Evolutionary conservation across 1,284 basidiomycete genomes (phyloP).

Genomic region (Flammula alnicola): DNA sequence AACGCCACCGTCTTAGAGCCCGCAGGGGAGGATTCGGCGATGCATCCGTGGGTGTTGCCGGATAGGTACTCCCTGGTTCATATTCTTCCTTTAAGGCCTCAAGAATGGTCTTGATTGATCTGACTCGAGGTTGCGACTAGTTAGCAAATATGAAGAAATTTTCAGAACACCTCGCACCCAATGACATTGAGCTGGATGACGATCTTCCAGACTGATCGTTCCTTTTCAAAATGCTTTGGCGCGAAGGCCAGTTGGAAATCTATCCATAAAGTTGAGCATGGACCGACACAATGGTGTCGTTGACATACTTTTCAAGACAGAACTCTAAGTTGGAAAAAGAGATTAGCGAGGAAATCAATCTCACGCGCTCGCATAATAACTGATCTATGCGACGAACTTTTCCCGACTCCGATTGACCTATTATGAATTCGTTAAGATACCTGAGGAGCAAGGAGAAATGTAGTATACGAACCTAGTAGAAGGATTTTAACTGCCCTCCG

Average conservation of each 20-base stretch:
- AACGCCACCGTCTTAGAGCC: conserved; percentile 34
- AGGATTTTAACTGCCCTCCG: conserved; percentile 66
- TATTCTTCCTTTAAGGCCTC: conserved; percentile 54
- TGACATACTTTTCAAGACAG: conserved; percentile 62
- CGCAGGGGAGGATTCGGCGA: conserved; percentile 23
- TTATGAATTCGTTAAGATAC: not conserved
- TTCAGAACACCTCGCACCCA: conserved; percentile 39
- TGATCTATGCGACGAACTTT: conserved; percentile 44
- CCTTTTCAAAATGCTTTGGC: conserved; percentile 59
- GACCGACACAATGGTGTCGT: not conserved
- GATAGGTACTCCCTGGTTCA: conserved; percentile 31
- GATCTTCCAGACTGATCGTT: conserved; percentile 62
- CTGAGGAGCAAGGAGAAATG: not conserved
- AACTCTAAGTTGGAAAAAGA: conserved; percentile 45
- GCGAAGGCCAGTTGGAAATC: conserved; percentile 73
- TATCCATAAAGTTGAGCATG: conserved; percentile 27
- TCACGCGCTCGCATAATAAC: not conserved
- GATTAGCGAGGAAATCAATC: conserved; percentile 1
- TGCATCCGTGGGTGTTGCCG: conserved; percentile 31
- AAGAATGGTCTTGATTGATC: conserved; percentile 58
- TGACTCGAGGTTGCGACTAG: conserved; percentile 29
- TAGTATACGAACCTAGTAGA: conserved; percentile 53
- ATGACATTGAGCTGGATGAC: conserved; percentile 74
- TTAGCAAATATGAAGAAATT: not conserved
- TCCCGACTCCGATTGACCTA: conserved; percentile 71